Evolutionary conservation across 2,329 filamentous ascomycete genomes (phyloP).

Genomic region (Aquanectria penicillioides): DNA sequence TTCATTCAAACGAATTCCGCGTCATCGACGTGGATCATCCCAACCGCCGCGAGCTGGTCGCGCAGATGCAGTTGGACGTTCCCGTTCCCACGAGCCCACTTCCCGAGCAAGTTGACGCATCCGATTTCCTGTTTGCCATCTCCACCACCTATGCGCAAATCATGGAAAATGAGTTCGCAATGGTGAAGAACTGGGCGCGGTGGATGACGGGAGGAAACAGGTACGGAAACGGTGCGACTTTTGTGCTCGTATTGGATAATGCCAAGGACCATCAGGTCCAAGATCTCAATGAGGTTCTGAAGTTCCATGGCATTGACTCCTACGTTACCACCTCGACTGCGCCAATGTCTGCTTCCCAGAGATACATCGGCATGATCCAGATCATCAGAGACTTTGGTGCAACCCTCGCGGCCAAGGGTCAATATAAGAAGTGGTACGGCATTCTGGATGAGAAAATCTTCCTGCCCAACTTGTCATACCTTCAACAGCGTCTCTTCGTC

Average conservation of each 20-base stretch:
- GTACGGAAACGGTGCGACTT: conserved; percentile 54
- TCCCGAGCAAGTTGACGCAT: conserved; percentile 50
- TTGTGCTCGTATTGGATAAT: conserved; percentile 54
- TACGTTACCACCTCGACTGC: conserved; percentile 46
- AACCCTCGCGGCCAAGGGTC: conserved; percentile 47
- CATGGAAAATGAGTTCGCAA: conserved; percentile 48
- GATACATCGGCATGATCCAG: conserved; percentile 52
- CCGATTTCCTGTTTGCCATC: conserved; percentile 54
- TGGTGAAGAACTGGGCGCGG: conserved; percentile 55
- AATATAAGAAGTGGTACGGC: conserved; percentile 53
- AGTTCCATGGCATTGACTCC: conserved; percentile 51
- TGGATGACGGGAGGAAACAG: conserved; percentile 56
- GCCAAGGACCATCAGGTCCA: conserved; percentile 47
- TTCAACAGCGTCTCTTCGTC: conserved; percentile 50
- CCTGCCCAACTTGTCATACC: conserved; percentile 53
- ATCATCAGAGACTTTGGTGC: conserved; percentile 47
- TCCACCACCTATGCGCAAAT: conserved; percentile 56
- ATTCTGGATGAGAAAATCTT: conserved; percentile 59
- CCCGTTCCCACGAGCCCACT: conserved; percentile 44
- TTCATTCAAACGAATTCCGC: conserved; percentile 43
- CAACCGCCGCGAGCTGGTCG: conserved; percentile 39
- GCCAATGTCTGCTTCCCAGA: conserved; percentile 44
- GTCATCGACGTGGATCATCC: conserved; percentile 41
- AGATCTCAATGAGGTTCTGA: conserved; percentile 45
- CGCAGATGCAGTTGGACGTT: conserved; percentile 45